Evolutionary conservation across 2,329 filamentous ascomycete species (phyloP).

Genomic region (Bertia moriformis): DNA sequence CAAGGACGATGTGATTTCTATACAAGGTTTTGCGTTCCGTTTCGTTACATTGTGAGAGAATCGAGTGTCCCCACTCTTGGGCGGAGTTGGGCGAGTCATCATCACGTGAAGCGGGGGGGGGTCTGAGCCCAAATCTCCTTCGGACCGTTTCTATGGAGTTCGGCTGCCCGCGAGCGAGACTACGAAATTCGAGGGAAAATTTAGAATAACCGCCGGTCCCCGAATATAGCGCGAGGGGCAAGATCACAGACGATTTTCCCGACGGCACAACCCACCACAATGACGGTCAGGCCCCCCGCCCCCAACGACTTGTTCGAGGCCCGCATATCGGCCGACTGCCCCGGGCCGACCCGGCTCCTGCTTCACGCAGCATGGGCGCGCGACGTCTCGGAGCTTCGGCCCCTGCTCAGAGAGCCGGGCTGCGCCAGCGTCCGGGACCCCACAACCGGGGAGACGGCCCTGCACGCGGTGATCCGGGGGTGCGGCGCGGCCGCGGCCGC

Average conservation of each 20-base stretch:
- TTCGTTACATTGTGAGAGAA: no score
- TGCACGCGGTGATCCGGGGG: conserved; percentile 79
- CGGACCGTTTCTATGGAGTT: no score
- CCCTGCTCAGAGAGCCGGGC: conserved; percentile 49
- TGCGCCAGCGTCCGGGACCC: conserved; percentile 67
- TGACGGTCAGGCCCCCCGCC: background rate
- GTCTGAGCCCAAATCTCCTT: no score
- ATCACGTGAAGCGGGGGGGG: no score
- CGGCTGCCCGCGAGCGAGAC: no score
- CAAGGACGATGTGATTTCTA: no score
- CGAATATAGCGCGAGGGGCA: background rate
- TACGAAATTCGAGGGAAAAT: no score
- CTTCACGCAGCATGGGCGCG: conserved; percentile 40
- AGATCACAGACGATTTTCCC: background rate
- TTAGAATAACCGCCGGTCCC: no score
- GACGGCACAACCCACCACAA: background rate
- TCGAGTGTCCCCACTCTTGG: no score
- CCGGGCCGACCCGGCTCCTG: conserved; percentile 31
- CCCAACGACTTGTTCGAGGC: conserved; percentile 18
- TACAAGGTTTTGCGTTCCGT: no score
- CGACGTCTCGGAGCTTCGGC: conserved; percentile 51
- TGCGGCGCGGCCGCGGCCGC: conserved; percentile 29
- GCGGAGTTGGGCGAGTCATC: no score
- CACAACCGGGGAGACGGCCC: conserved; percentile 70
- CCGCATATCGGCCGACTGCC: conserved; percentile 37